These are phyloP conservation scores for Dactylellina parvicollis DNA, from an alignment of 2,329 filamentous ascomycete genomes.

Conservation along the genomic window DNA sequence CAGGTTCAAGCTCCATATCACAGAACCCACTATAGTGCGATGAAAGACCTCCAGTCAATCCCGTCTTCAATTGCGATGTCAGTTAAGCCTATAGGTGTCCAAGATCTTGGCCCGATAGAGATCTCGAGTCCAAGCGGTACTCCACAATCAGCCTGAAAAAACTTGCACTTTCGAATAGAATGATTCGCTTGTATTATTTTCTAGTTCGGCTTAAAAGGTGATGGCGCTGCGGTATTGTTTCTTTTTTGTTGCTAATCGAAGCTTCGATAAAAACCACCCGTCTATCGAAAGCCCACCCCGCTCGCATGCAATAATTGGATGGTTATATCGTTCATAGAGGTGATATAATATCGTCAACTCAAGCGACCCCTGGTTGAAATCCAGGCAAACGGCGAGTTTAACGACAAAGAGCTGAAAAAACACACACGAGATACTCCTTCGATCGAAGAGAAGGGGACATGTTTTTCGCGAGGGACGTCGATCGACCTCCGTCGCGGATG, in stretches of 20 bases:
- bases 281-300: conserved; percentile 18
- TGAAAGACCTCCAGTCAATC: conserved; percentile 15
- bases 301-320: conserved; percentile 44
- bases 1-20: conserved; percentile 14
- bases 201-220: not conserved
- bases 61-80: conserved; percentile 4
- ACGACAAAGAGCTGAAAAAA: conserved; percentile 4
- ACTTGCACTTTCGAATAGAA: conserved; percentile 17
- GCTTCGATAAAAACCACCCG: conserved; percentile 21
- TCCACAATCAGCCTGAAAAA: conserved; percentile 23
- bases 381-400: conserved; percentile 34
- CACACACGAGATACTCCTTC: conserved; percentile 37
- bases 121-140: conserved; percentile 27
- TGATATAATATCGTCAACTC: no score
- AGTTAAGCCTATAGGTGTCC: conserved; percentile 4
- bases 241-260: not conserved
- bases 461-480: no score
- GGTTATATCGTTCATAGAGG: conserved; percentile 13
- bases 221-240: not conserved
- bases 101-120: conserved; percentile 53
- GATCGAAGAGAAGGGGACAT: not conserved
- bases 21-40: conserved; percentile 4
- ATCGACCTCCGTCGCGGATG: conserved; percentile 3
- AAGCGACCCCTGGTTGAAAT: conserved; percentile 26
- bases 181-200: not conserved